Base-by-base conservation (phyloP, 1,139 yeast species). In the Petasospora fabianii region DNA sequence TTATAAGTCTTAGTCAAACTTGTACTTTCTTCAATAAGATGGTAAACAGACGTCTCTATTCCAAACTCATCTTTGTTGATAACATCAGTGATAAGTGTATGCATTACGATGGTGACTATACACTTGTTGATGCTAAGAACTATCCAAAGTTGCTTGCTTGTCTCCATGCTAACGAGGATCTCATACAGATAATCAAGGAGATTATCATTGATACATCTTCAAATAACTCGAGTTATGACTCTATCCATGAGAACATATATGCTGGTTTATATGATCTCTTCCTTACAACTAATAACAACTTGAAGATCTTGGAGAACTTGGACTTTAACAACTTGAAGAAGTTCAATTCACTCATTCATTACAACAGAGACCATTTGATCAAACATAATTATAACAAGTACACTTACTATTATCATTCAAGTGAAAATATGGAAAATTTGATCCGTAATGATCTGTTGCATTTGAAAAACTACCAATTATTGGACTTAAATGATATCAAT, bases 91-190 rank as follows among this genome's bases (percentile, higher is more conserved):
- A 43, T 11, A 47, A 46, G 24, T 40, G 45, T 16, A 45, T 39
- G 20, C 54, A 52, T 26, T 49, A 39, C 42, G 47, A 49, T 26
- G 48, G 52, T n/a, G 46, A 50, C 13, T 53, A 49, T 32, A 55
- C 60, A 0, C 33, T 53, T 13, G 33, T 53, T 10, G 51, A 50
- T 26, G 32, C 51, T 15, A 35, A 38, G 22, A 53, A 50, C 24
- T 53, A 53, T 27, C 54, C 58, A 3, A 51, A 51, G 26, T 46
- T 57, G 11, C 38, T 56, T 17, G 55, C 58, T 5, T 41, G 58
- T 1, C 39, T 57, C 14, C 53, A 54, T 30, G 41, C 56, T 20
- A 55, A 56, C 31, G 53, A 49, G 6, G 40, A 35, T 1, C 42
- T 53, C 20, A 33, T 54, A 6, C 48, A 45, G 11, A 37, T 44